Evolutionary conservation across 768 basidiomycete genomes (phyloP).

Genomic region (Amylocystis lapponica): DNA sequence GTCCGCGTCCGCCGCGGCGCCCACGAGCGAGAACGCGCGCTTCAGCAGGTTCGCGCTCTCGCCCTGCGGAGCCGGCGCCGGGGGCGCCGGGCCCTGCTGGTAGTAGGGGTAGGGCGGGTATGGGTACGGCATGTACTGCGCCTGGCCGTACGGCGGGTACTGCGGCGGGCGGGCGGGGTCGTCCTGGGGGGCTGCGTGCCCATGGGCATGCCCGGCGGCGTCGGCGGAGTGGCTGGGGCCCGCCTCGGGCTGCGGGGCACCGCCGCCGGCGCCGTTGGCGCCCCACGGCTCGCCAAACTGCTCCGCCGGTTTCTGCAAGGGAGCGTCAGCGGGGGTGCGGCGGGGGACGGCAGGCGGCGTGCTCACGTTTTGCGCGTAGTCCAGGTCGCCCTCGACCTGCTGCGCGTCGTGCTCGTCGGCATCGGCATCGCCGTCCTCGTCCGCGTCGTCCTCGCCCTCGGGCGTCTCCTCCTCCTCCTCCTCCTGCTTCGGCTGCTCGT

Average conservation of each 20-base stretch:
- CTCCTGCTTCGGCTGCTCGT: conserved; percentile 17
- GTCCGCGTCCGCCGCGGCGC: conserved; percentile 14
- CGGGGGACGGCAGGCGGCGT: conserved; percentile 23
- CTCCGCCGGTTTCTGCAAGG: conserved; percentile 25
- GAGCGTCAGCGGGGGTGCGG: conserved; percentile 16
- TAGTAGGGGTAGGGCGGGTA: conserved; percentile 19
- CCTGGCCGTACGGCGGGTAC: conserved; percentile 8
- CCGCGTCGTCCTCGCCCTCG: conserved; percentile 27
- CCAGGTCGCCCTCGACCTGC: conserved; percentile 17
- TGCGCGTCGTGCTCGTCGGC: conserved; percentile 12
- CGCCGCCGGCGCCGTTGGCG: conserved; percentile 39
- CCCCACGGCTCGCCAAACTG: conserved; percentile 61
- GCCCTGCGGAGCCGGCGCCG: conserved; percentile 4
- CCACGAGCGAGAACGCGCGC: conserved; percentile 23
- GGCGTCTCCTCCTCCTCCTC: conserved; percentile 31
- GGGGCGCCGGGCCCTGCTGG: conserved; percentile 12
- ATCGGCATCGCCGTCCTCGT: conserved; percentile 29
- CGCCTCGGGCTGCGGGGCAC: conserved; percentile 18
- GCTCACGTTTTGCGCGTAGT: conserved; percentile 24
- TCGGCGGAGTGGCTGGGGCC: conserved; percentile 13
- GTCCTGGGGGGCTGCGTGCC: conserved; percentile 3
- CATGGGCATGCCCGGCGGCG: conserved; percentile 1
- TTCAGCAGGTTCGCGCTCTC: conserved; percentile 14
- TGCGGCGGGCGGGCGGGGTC: conserved; percentile 9
- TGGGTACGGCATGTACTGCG: conserved; percentile 15